Percentiles rank a stretch among this genome's conserved stretches.
Evolutionary conservation across 148 eudicot species (phyloP).

Genomic region (Nepenthes mirabilis): DNA sequence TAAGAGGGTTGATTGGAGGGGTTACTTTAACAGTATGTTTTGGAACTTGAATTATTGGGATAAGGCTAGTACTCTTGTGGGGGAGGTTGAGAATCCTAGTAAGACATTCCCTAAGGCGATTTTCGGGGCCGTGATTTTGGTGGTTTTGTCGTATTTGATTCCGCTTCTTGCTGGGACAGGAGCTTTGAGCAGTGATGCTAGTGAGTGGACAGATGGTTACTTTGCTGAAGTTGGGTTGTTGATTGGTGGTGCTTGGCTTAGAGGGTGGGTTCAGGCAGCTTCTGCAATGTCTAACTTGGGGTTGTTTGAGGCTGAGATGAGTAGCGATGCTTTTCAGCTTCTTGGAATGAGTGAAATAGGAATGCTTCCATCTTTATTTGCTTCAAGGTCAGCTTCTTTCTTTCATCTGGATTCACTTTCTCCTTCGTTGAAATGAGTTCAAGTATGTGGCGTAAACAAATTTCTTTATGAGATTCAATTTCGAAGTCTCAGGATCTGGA

Average conservation of each 20-base stretch:
- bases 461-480: too few species aligned
- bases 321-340: conserved; percentile 74
- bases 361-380: conserved; percentile 56
- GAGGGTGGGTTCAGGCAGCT: conserved; percentile 80
- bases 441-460: too few species aligned
- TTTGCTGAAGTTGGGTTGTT: conserved; percentile 66
- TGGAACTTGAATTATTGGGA: conserved; percentile 94
- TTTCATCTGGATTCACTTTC: conserved; percentile 1
- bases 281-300: conserved; percentile 78
- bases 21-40: conserved; percentile 62
- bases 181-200: conserved; percentile 24
- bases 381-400: conserved; percentile 28
- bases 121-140: conserved; percentile 53
- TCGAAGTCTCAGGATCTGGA: too few species aligned
- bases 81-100: conserved; percentile 61
- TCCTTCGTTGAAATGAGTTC: background rate
- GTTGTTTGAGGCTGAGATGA: conserved; percentile 82
- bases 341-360: conserved; percentile 87
- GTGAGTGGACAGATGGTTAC: conserved; percentile 71
- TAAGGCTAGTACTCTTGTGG: conserved; percentile 73
- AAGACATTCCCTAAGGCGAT: conserved; percentile 57
- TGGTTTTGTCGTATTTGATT: conserved; percentile 44
- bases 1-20: conserved; percentile 50
- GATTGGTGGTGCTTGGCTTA: conserved; percentile 75
- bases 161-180: conserved; percentile 82